Percentiles rank a stretch among this genome's conserved stretches.
Evolutionary conservation across 805 yeast genomes (phyloP).

Genomic region (Cyberlindnera misumaiensis): DNA sequence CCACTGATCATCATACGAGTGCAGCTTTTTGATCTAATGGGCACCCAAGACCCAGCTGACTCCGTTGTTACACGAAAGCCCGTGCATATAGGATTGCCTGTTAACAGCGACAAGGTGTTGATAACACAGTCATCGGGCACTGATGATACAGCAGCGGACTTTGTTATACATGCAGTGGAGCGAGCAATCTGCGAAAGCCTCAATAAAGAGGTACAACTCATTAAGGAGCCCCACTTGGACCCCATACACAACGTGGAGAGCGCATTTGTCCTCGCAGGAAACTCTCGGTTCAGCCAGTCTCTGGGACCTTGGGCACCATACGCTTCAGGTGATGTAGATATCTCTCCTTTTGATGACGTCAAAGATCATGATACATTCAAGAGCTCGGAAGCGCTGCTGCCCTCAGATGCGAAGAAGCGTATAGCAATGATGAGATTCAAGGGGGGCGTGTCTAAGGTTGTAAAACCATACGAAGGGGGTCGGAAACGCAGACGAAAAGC

Average conservation of each 20-base stretch:
- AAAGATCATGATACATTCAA: slow-evolving; percentile 34
- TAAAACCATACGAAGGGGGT: slow-evolving; percentile 33
- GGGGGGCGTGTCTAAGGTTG: slow-evolving; percentile 37
- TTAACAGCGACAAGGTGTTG: slow-evolving; percentile 49
- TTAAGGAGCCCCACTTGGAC: slow-evolving; percentile 16
- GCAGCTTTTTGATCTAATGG: slow-evolving; percentile 54
- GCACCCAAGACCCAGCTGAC: slow-evolving; percentile 19
- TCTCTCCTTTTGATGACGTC: slow-evolving; percentile 48
- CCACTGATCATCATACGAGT: slow-evolving; percentile 58
- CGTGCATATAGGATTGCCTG: slow-evolving; percentile 59
- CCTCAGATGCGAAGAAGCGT: slow-evolving; percentile 25
- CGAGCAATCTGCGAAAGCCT: slow-evolving; percentile 39
- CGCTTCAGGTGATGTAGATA: slow-evolving; percentile 62
- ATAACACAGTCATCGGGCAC: slow-evolving; percentile 20
- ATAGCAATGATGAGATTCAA: slow-evolving; percentile 56
- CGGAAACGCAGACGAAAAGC: slow-evolving; percentile 15
- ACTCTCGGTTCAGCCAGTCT: slow-evolving; percentile 53
- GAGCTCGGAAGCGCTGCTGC: slow-evolving; percentile 4
- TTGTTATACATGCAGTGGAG: slow-evolving; percentile 57
- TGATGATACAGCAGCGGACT: slow-evolving; percentile 38
- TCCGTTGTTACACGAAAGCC: slow-evolving; percentile 47
- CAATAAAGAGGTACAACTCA: slow-evolving; percentile 32
- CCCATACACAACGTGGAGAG: slow-evolving; percentile 40
- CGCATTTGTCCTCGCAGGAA: slow-evolving; percentile 51
- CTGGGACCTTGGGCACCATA: slow-evolving; percentile 70